phyloP scores from a whole-genome alignment of 805 yeast genomes.

The Blastobotrys parvus region DNA sequence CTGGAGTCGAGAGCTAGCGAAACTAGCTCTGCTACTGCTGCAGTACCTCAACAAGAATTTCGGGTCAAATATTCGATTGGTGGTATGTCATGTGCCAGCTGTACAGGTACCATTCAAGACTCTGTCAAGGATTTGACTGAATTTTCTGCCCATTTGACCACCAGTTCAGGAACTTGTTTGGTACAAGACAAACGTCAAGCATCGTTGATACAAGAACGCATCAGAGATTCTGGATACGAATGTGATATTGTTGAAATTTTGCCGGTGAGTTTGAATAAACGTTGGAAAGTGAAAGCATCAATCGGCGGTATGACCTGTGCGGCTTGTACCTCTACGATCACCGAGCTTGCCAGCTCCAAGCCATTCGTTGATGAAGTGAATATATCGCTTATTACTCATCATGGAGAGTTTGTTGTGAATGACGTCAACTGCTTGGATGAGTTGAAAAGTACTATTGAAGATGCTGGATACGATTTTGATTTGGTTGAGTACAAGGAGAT shows the following conservation, averaged over 20 bases:
- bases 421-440: conserved; percentile 30
- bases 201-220: conserved; percentile 38
- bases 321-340: conserved; percentile 55
- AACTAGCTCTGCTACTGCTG: neutral
- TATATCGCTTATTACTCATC: conserved; percentile 50
- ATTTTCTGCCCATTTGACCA: conserved; percentile 44
- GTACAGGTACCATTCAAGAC: conserved; percentile 41
- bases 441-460: conserved; percentile 48
- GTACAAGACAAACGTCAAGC: conserved; percentile 44
- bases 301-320: conserved; percentile 74
- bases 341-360: conserved; percentile 34
- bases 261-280: conserved; percentile 42
- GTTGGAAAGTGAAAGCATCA: conserved; percentile 44
- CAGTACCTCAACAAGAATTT: conserved; percentile 19
- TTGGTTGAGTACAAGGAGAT: conserved; percentile 37
- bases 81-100: conserved; percentile 66
- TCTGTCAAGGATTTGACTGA: conserved; percentile 27
- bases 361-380: conserved; percentile 47
- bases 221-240: conserved; percentile 41
- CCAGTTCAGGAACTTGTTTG: conserved; percentile 45
- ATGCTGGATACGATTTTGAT: conserved; percentile 58
- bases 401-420: conserved; percentile 50
- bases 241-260: conserved; percentile 49
- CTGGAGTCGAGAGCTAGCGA: neutral
- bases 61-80: conserved; percentile 48